Percentiles rank a stretch among this genome's conserved stretches.
Evolutionary conservation across 75 land plant species (phyloP).

Genomic region (Picea sitchensis): DNA sequence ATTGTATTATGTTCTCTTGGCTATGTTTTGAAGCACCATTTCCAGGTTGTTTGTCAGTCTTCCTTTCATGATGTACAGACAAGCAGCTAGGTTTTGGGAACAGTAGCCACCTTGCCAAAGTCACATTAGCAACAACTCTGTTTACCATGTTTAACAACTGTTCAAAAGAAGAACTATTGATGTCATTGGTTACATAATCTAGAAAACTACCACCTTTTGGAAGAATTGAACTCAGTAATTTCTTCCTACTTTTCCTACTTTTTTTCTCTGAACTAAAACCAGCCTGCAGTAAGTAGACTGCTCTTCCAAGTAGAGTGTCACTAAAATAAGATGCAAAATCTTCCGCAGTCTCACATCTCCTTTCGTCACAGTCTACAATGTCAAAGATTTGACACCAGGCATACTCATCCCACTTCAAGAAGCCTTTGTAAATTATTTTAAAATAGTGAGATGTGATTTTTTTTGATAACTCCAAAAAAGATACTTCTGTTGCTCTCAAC

Average conservation of each 20-base stretch:
- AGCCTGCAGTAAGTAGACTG: slow-evolving; percentile 39
- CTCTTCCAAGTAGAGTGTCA: slow-evolving; percentile 45
- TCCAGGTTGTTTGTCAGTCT: not conserved
- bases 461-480: slow-evolving; percentile 1
- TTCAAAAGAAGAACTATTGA: slow-evolving; percentile 14
- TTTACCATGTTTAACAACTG: slow-evolving; percentile 31
- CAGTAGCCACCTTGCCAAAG: slow-evolving; percentile 45
- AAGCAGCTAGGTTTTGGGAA: slow-evolving; percentile 21
- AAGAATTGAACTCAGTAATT: slow-evolving; percentile 47
- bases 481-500: slow-evolving; percentile 17
- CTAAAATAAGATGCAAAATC: not conserved
- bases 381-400: slow-evolving; percentile 26
- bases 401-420: slow-evolving; percentile 50
- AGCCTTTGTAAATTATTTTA: slow-evolving; percentile 31
- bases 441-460: slow-evolving; percentile 33
- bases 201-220: slow-evolving; percentile 20
- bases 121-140: slow-evolving; percentile 41
- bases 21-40: not conserved
- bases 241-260: slow-evolving; percentile 25
- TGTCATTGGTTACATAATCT: slow-evolving; percentile 18
- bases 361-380: slow-evolving; percentile 21
- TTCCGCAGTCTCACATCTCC: slow-evolving; percentile 7
- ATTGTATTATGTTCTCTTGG: not conserved
- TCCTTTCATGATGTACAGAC: not conserved
- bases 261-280: slow-evolving; percentile 24